These are phyloP conservation scores for Alopecurus myosuroides DNA, from an alignment of 176 grass and related monocot species.

Conservation along the genomic window DNA sequence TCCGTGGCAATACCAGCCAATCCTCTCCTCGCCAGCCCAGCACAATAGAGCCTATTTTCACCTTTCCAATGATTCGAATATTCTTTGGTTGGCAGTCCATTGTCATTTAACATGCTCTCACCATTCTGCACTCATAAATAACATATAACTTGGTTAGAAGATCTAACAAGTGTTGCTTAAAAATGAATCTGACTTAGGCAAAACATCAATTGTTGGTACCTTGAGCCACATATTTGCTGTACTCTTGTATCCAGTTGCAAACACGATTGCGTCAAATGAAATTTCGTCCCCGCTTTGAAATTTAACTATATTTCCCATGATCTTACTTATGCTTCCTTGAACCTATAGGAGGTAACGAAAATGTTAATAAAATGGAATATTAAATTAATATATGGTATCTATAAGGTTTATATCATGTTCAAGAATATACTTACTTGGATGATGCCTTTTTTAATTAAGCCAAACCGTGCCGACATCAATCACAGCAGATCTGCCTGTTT, in stretches of 20 bases:
- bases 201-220: too few species aligned
- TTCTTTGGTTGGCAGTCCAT: too few species aligned
- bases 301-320: conserved; percentile 1
- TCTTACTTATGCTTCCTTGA: not conserved
- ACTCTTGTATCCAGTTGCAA: conserved; percentile 53
- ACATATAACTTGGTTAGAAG: too few species aligned
- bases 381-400: not conserved
- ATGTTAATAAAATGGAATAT: not conserved
- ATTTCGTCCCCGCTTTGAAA: conserved; percentile 1
- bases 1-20: too few species aligned
- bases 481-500: conserved; percentile 8
- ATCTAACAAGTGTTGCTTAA: not conserved
- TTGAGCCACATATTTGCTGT: conserved; percentile 31
- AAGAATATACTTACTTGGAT: conserved; percentile 23
- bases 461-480: conserved; percentile 39
- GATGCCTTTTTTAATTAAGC: conserved; percentile 29
- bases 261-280: conserved; percentile 28
- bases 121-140: too few species aligned
- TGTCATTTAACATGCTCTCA: too few species aligned
- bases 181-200: too few species aligned
- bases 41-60: too few species aligned
- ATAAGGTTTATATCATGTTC: not conserved
- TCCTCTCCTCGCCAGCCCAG: too few species aligned
- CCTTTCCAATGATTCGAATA: too few species aligned
- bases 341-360: not conserved